Evolutionary conservation across 2,329 filamentous ascomycete genomes (phyloP).

Genomic region (Neopestalotiopsis clavispora): DNA sequence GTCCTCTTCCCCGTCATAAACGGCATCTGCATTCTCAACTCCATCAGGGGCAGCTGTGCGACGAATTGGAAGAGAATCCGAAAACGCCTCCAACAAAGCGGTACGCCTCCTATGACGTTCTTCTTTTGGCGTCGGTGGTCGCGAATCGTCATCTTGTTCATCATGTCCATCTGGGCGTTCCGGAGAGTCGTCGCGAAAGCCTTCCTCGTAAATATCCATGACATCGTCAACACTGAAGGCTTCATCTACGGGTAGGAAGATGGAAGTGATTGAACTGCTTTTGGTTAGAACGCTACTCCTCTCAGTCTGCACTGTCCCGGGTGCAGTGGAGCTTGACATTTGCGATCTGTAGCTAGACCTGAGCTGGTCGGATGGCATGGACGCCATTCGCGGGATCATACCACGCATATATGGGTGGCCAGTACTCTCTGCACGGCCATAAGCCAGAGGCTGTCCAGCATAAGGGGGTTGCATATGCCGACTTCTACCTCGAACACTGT

Average conservation of each 20-base stretch:
- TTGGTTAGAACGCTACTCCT: constrained; percentile 83
- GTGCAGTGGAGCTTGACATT: constrained; percentile 56
- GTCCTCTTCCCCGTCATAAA: not conserved
- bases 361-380: constrained; percentile 56
- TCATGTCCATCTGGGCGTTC: constrained; percentile 31
- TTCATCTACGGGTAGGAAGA: constrained; percentile 51
- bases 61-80: constrained; percentile 38
- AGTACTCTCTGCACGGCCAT: constrained; percentile 41
- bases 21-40: not conserved
- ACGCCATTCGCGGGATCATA: constrained; percentile 45
- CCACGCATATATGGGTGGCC: constrained; percentile 41
- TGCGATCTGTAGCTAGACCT: constrained; percentile 63
- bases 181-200: constrained; percentile 59
- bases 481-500: constrained; percentile 29
- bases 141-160: constrained; percentile 38
- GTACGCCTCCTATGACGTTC: constrained; percentile 42
- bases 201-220: constrained; percentile 72
- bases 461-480: constrained; percentile 30
- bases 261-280: constrained; percentile 74
- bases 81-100: constrained; percentile 46
- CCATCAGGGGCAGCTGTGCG: constrained; percentile 11
- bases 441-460: constrained; percentile 35
- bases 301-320: constrained; percentile 73
- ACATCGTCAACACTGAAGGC: constrained; percentile 70
- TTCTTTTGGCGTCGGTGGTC: constrained; percentile 43